phyloP scores from a whole-genome alignment of 176 grass and related monocot species.

The Triticum monococcum region DNA sequence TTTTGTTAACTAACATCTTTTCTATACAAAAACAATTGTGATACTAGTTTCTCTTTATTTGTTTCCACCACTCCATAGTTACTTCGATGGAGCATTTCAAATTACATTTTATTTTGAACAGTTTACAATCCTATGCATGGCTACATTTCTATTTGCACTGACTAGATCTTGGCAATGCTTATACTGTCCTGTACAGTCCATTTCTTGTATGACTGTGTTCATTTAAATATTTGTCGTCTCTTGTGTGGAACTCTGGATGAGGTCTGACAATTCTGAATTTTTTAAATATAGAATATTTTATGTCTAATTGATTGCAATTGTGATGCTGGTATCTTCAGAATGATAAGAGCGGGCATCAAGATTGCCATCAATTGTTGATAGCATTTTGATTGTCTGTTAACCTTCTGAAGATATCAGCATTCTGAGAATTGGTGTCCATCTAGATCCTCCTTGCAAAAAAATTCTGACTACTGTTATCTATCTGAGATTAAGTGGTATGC shows the following conservation, averaged over 20 bases:
- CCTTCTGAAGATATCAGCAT: not conserved
- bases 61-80: not conserved
- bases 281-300: not conserved
- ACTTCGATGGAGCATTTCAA: not conserved
- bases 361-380: not conserved
- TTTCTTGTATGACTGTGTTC: not conserved
- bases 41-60: not conserved
- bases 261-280: not conserved
- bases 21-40: not conserved
- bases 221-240: not conserved
- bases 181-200: not conserved
- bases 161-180: not conserved
- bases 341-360: not conserved
- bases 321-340: not conserved
- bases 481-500: not conserved
- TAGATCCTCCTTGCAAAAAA: not conserved
- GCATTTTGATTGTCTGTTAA: not conserved
- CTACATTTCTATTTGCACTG: not conserved
- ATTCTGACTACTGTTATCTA: not conserved
- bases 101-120: not conserved
- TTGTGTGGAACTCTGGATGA: not conserved
- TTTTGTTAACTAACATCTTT: not conserved
- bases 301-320: not conserved
- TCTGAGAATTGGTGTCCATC: not conserved
- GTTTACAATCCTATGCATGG: not conserved